Base-by-base conservation (phyloP, 164 flowering plant species). In the Dillenia suffruticosa region DNA sequence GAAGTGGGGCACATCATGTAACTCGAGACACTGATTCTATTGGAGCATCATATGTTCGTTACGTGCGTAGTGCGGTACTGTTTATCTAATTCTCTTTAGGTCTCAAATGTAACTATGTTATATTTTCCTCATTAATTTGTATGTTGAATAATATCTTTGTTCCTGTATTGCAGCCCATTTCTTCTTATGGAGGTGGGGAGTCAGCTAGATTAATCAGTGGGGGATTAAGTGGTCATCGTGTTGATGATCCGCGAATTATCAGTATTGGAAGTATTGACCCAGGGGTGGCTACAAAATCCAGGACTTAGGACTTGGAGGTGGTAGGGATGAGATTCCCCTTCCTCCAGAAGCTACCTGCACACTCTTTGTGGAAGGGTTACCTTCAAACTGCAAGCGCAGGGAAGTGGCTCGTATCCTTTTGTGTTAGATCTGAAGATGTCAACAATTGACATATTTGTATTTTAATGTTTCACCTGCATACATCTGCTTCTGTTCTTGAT, bases 341-440 rank as follows among this genome's bases (percentile, higher is more conserved):
- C 95, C 96, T 54, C 80, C 88, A 47, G 96, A 84, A 83, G 96
- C 97, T 46, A 70, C 83, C 43, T 84, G 76, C 66, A 93, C 98
- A 2, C 72, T 93, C 8, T 93, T 69, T 76, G 92, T 93, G 54
- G 98, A 93, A 78, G 98, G 97, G 19, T 79, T 93, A 67, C 97
- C 98, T 61, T 54, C 85, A 46, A 79, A 87, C 66, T 88, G 94
- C 62, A 74, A 84, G 3, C 77, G 87, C 8, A 79, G 98, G 15
- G 98, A 93, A 77, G 97, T 87, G 9, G 67, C 98, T 66, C 98
- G 94, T 92, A 92, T 92, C 96, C 98, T 90, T 80, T 47, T 44
- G 12, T 44, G 12, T 15, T 16, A 32, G 44, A 32, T 11, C 49
- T n/a, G 19, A 19, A 26, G 40, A 32, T 32, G 40, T 32, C 40